Base-by-base conservation (phyloP, 192 early-diverging fungal species). In the Coemansia sp. region DNA sequence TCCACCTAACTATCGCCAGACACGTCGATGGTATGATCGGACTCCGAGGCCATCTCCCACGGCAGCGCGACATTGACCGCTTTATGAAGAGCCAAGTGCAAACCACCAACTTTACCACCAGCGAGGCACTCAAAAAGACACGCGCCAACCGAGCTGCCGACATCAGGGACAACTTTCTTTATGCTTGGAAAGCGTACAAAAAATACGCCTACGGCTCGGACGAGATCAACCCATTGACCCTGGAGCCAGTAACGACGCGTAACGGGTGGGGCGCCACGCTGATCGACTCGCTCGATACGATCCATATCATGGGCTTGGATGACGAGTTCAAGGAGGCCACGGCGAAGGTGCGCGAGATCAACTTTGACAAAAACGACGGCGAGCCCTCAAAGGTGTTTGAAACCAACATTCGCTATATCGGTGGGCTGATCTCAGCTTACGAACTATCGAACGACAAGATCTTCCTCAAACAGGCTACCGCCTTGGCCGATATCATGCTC, bases 211-310 rank as follows among this genome's bases (percentile, higher is more conserved):
- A 91, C 79, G 92, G 93, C 39, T 72, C 86, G 31, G 95, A 97
- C 69, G 91, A 93, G 66, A 84, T 84, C 63, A 79, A 84, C 51
- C 82, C 82, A n/a, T 57, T 84, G 57, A 84, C 82, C 1, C 65
- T 79, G 39, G 82, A 84, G 68, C 53, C 82, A 9, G 45, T 77
- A 24, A 84, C 82, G 5, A 79, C 77, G 46, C 73, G 82, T 57
- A 84, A 84, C 36, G 87, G 92, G 31, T 85, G 93, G 72, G 96
- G 96, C 6, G 86, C 94, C 39, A 95, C 93, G 19, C 90, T 96
- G 90, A 95, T 95, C 39, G 96, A 98, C 75, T 85, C 93, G 1
- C 77, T 96, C 8, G 95, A 97, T 59, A 98, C 96, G 6, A 88
- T 95, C 39, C 71, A 89, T 19, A 70, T 97, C 53, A 94, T 97